Base-by-base conservation (phyloP, 2,329 filamentous ascomycete species). In the Alternaria consortialis region DNA sequence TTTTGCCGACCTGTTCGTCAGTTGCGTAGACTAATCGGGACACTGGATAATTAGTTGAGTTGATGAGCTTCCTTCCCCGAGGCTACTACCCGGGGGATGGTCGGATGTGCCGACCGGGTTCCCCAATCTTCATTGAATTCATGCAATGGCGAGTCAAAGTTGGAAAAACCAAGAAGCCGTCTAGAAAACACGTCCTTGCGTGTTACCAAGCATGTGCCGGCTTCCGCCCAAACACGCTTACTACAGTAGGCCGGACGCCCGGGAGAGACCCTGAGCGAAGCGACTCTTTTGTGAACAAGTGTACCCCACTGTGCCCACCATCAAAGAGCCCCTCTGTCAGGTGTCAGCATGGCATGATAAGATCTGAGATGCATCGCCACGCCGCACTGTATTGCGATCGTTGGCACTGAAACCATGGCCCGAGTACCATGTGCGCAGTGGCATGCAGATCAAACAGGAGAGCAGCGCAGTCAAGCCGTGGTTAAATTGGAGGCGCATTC, bases 401-500 rank as follows among this genome's bases (percentile, higher is more conserved):
- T 37, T 46, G 34, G 23, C 56, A 40, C 15, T 55, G 60, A 58
- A 60, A 56, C 52, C 47, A 15, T 29, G 39, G 32, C 32, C 51
- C 29, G 60, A 53, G 54, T 43, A 58, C 42, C 8, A 47, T 17
- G 13, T 31, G 36, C 54, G 56, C 55, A 25, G 63, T 65, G 56
- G 43, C 37, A 17, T 48, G 40, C 60, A 53, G 65, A 67, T 67
- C 65, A 65, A 65, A 67, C 63, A 63, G 65, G 63, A 65, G 59
- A 47, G 40, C n/a, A 53, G 32, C 20, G 47, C 23, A 47, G 27
- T 17, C 31, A 34, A 13, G 15, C 42, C 31, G 31, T 40, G 37
- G 44, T 40, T 52, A 52, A 50, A 44, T 58, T 57, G 40, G 43
- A 51, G 47, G 43, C 50, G 48, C 43, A 17, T 47, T 46, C 36